A percentile compares a stretch with the other conserved stretches of the same genome.
Conservation (phyloP, 352 stramenopile genomes). For the Phytophthora macrochlamydospora region DNA sequence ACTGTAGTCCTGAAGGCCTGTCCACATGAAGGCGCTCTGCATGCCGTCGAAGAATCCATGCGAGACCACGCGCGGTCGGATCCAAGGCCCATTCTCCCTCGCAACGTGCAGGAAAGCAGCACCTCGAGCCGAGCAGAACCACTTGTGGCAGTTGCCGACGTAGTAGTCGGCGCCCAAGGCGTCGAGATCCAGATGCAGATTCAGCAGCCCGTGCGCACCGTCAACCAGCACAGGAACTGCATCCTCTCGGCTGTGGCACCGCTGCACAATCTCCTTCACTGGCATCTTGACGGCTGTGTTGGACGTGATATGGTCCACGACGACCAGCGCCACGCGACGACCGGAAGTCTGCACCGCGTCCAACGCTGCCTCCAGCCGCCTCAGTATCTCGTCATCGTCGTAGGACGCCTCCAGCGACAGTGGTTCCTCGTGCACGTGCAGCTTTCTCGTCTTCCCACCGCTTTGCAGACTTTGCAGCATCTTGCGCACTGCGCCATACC, state of each 20-base stretch:
- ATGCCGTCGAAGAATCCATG: conserved; percentile 91
- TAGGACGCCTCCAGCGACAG: conserved; percentile 67
- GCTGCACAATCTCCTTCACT: conserved; percentile 72
- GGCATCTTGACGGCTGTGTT: conserved; percentile 92
- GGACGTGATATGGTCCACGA: conserved; percentile 94
- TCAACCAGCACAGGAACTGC: conserved; percentile 86
- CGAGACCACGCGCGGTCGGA: conserved; percentile 87
- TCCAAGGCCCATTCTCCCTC: conserved; percentile 16
- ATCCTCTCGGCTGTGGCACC: conserved; percentile 43
- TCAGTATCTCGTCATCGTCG: conserved; percentile 56
- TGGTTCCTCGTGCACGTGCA: conserved; percentile 62
- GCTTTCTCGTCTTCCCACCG: neutral
- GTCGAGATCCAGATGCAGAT: conserved; percentile 74
- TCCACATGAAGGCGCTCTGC: conserved; percentile 93
- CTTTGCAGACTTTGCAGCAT: conserved; percentile 71
- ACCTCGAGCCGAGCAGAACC: conserved; percentile 90
- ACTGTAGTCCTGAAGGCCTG: conserved; percentile 92
- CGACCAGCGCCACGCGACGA: conserved; percentile 57
- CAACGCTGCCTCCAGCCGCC: conserved; percentile 41
- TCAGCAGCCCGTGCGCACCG: conserved; percentile 91
- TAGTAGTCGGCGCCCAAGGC: conserved; percentile 90
- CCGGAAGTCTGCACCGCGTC: conserved; percentile 31
- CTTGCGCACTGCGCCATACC: conserved; percentile 94
- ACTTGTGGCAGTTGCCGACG: conserved; percentile 95
- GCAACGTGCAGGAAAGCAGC: conserved; percentile 89